phyloP scores from a whole-genome alignment of 1,139 yeast genomes.

The Komagataea norvegica region DNA sequence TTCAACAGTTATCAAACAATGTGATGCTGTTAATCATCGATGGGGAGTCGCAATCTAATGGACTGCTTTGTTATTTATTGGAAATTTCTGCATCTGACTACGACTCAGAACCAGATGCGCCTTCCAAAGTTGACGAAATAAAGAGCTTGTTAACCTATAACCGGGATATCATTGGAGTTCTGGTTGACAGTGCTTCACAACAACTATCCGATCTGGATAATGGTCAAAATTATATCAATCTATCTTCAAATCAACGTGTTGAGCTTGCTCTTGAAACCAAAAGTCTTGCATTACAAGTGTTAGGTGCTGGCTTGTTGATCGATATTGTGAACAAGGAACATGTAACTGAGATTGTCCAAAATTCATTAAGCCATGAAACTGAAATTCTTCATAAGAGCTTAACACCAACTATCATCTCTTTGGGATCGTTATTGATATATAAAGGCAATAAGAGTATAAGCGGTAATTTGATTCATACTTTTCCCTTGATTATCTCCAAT shows the following conservation, averaged over 20 bases:
- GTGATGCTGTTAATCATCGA: constrained; percentile 12
- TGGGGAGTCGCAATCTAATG: constrained; percentile 9
- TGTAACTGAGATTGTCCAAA: constrained; percentile 14
- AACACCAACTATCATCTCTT: constrained; percentile 46
- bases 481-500: constrained; percentile 29
- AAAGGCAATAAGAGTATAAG: constrained; percentile 35
- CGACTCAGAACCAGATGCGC: constrained; percentile 19
- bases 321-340: constrained; percentile 19
- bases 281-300: constrained; percentile 39
- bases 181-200: constrained; percentile 29
- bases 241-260: constrained; percentile 37
- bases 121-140: constrained; percentile 12
- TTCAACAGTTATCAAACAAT: constrained; percentile 19
- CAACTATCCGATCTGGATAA: constrained; percentile 37
- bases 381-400: constrained; percentile 29
- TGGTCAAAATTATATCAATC: constrained; percentile 38
- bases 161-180: constrained; percentile 24
- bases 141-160: constrained; percentile 12
- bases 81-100: constrained; percentile 14
- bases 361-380: constrained; percentile 19
- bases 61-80: constrained; percentile 18
- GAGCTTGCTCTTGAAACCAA: constrained; percentile 39
- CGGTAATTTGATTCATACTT: constrained; percentile 27
- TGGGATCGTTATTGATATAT: constrained; percentile 51
- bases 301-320: constrained; percentile 35